Evolutionary conservation across 2,329 filamentous ascomycete species (phyloP).

Genomic region (Neonectria coccinea): DNA sequence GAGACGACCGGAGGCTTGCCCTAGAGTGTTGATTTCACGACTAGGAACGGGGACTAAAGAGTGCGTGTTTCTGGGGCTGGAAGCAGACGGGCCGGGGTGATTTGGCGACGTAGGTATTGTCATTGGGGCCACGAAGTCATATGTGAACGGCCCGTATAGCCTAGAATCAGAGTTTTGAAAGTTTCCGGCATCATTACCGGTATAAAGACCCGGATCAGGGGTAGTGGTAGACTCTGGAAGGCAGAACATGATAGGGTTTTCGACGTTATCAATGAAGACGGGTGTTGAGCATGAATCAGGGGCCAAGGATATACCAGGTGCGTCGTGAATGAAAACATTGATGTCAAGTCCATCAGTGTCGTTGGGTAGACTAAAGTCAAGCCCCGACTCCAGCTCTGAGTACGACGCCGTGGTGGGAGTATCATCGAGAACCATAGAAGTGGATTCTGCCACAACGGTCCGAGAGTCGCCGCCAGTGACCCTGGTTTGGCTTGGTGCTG

Average conservation of each 20-base stretch:
- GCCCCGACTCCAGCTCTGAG: neutral
- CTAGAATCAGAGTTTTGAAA: neutral
- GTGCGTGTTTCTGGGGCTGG: neutral
- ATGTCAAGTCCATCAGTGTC: neutral
- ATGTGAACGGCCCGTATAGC: neutral
- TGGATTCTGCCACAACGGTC: neutral
- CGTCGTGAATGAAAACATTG: neutral
- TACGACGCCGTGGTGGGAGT: neutral
- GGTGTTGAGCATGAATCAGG: neutral
- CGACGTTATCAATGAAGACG: neutral
- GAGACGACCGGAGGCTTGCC: neutral
- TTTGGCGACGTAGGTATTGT: neutral
- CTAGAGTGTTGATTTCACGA: neutral
- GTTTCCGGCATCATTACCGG: fast-evolving
- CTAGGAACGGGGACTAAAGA: neutral
- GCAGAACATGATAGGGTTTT: neutral
- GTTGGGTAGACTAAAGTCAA: neutral
- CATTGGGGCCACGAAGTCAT: no score
- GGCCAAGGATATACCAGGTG: neutral
- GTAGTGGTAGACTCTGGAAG: neutral
- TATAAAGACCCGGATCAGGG: no score
- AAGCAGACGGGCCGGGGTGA: neutral
- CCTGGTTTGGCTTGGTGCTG: neutral
- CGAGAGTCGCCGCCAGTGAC: neutral
- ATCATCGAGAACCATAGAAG: neutral